Evolutionary conservation across 768 basidiomycete genomes (phyloP), one percentile per base, ranked within the genome.

Genomic region (Pleurotus giganteus): DNA sequence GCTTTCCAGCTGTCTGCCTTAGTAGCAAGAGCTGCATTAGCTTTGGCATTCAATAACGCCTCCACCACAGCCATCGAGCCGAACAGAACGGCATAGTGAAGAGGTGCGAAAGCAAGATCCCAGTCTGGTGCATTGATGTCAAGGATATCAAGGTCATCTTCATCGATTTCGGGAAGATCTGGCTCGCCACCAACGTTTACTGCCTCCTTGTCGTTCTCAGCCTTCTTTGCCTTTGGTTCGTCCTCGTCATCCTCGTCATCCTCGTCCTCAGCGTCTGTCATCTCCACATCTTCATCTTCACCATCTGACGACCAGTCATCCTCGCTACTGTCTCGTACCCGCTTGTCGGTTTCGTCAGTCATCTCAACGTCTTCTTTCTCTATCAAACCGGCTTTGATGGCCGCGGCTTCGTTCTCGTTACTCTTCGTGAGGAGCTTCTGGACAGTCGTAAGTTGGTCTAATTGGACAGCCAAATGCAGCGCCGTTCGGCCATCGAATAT

Each of bases 401-500:
- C 54, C 17, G 49, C 61, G 32, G 69, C 67, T 28, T 69, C 65
- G 55, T 78, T 79, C 26, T 66, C 61, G 8, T 63, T 70, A 61
- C 80, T 85, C 58, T 71, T 71, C 56, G 79, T 77, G 11, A 86
- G 62, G 32, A 87, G 62, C 68, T 81, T 83, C 47, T 68, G 64
- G 6, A 83, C 69, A 1, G 85, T 70, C 1, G 12, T 45, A 6
- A 71, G 56, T 28, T 74, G 62, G 52, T 77, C 76, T 47, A 71
- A 67, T 57, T 83, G 81, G 2, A 79, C 80, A 4, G 82, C 84
- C 27, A 85, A 66, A 65, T 86, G 84, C 39, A 86, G 63, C 4
- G 80, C 69, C 6, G 76, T 77, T 12, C 82, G 65, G 1, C 85
- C 85, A 56, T 85, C 84, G 1, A 77, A 81, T 5, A 85, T 66